Conservation (phyloP, 2,329 filamentous ascomycete genomes). For the Saccharata proteae region DNA sequence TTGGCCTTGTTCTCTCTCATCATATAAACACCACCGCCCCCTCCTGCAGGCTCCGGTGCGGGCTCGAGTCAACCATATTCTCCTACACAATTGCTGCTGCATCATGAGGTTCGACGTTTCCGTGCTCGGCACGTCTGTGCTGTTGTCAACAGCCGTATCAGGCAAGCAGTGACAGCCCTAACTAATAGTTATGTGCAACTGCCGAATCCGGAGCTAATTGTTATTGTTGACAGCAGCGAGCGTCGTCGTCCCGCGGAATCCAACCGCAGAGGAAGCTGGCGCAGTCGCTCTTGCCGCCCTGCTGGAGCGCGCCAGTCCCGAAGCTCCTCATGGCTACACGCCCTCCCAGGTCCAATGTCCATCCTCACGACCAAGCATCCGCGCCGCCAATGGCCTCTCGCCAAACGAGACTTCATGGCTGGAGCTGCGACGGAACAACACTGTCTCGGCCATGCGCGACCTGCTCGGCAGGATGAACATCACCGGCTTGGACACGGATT, state of each 20-base stretch:
- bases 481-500: conserved; percentile 59
- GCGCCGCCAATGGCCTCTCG: conserved; percentile 52
- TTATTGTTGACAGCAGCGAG: background rate
- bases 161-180: conserved; percentile 2
- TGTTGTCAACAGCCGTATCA: conserved; percentile 6
- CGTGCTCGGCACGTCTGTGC: conserved; percentile 2
- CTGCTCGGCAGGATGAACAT: conserved; percentile 64
- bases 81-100: no score
- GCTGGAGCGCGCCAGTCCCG: conserved; percentile 33
- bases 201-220: no score
- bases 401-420: conserved; percentile 64
- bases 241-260: conserved; percentile 5
- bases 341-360: conserved; percentile 61
- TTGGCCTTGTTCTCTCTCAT: no score
- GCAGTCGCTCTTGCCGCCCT: conserved; percentile 5
- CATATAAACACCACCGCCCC: no score
- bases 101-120: conserved; percentile 7
- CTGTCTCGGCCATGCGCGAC: conserved; percentile 60
- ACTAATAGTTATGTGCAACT: no score
- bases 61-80: no score
- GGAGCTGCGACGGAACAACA: conserved; percentile 55
- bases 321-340: conserved; percentile 57
- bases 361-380: conserved; percentile 53
- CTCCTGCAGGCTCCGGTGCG: no score
- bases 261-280: conserved; percentile 5